Evolutionary conservation across 2,329 filamentous ascomycete genomes (phyloP).

Genomic region (Sporothrix euskadiensis): DNA sequence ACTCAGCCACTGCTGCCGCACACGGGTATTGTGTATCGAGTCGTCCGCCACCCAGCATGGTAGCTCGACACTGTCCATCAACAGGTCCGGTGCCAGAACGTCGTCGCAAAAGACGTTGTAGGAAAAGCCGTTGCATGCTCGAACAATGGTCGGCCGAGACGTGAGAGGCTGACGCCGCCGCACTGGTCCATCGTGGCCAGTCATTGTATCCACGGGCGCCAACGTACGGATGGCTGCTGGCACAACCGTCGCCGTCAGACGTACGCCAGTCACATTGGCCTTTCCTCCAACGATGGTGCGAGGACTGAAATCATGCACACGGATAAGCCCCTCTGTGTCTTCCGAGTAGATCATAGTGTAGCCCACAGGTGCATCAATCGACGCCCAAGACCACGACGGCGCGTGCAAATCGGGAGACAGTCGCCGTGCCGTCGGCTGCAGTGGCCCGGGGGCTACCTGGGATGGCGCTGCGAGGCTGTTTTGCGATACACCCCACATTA

Average conservation of each 20-base stretch:
- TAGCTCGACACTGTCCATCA: background rate
- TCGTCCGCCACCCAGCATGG: slow-evolving; percentile 24
- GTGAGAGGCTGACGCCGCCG: background rate
- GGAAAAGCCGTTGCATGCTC: slow-evolving; percentile 14
- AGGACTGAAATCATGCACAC: background rate
- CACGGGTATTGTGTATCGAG: slow-evolving; percentile 8
- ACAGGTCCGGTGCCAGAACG: slow-evolving; percentile 6
- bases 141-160: slow-evolving; percentile 2
- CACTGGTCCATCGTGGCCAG: background rate
- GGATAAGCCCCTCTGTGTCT: slow-evolving; percentile 6
- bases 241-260: background rate
- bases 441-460: background rate
- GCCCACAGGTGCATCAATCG: slow-evolving; percentile 23
- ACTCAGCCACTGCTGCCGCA: slow-evolving; percentile 4
- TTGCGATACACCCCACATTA: slow-evolving; percentile 20
- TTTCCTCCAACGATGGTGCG: background rate
- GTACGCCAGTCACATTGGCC: slow-evolving; percentile 10
- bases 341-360: slow-evolving; percentile 18
- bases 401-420: slow-evolving; percentile 6
- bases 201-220: background rate
- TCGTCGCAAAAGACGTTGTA: slow-evolving; percentile 19
- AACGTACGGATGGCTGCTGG: background rate
- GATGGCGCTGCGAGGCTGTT: background rate
- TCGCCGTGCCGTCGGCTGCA: background rate
- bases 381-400: slow-evolving; percentile 27